phyloP scores from a whole-genome alignment of 805 yeast genomes.

The Teunomyces stri region DNA sequence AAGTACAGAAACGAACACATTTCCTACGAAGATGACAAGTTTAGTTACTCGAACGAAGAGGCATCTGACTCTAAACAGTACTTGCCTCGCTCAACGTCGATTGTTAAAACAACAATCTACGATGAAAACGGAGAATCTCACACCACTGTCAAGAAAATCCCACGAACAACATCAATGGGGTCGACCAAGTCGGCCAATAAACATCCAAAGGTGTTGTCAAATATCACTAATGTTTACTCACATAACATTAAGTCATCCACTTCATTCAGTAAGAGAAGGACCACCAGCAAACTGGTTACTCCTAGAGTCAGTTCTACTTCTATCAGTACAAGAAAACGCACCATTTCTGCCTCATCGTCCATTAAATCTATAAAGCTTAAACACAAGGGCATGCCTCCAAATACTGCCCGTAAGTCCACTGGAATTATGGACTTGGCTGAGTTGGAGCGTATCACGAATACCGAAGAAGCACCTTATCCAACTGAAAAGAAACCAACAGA shows the following conservation, averaged over 20 bases:
- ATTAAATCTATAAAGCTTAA: slow-evolving; percentile 11
- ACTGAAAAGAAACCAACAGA: background rate
- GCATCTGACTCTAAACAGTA: slow-evolving; percentile 24
- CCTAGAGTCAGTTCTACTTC: slow-evolving; percentile 14
- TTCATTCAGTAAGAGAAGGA: slow-evolving; percentile 35
- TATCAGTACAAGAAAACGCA: background rate
- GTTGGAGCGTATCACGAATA: slow-evolving; percentile 12
- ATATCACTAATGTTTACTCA: slow-evolving; percentile 31
- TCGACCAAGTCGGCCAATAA: slow-evolving; percentile 21
- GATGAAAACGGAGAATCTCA: slow-evolving; percentile 22
- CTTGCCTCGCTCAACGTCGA: slow-evolving; percentile 40
- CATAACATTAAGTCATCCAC: slow-evolving; percentile 37
- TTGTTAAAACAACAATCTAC: slow-evolving; percentile 39
- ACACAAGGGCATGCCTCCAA: slow-evolving; percentile 16
- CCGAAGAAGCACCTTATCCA: background rate
- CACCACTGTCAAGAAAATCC: slow-evolving; percentile 20
- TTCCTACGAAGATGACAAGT: slow-evolving; percentile 9
- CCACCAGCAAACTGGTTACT: slow-evolving; percentile 23
- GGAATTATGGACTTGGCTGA: slow-evolving; percentile 16
- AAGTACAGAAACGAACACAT: slow-evolving; percentile 72
- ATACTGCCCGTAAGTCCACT: slow-evolving; percentile 15
- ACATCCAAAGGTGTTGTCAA: slow-evolving; percentile 24
- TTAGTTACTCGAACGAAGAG: slow-evolving; percentile 23
- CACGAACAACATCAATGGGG: slow-evolving; percentile 20
- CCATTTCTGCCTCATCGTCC: slow-evolving; percentile 10